Evolutionary conservation across 805 yeast species (phyloP).

Genomic region (Yarrowia osloensis): DNA sequence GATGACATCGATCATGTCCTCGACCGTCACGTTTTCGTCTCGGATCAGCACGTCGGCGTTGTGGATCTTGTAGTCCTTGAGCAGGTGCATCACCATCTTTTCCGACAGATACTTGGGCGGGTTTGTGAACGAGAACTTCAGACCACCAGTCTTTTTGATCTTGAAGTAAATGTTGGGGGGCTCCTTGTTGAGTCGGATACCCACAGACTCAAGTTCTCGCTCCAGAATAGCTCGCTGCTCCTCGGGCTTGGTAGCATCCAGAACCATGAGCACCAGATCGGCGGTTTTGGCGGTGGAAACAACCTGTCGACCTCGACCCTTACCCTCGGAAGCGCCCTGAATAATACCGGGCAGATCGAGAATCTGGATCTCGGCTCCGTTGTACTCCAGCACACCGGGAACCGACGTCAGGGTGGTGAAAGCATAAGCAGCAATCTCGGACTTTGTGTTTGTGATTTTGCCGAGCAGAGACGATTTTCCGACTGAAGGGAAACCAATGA

Average conservation of each 20-base stretch:
- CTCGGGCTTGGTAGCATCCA: conserved; percentile 92
- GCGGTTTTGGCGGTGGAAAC: conserved; percentile 95
- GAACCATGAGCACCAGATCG: conserved; percentile 86
- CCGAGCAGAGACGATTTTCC: conserved; percentile 91
- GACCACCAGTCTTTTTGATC: conserved; percentile 86
- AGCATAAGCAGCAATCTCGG: conserved; percentile 93
- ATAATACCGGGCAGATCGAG: conserved; percentile 98
- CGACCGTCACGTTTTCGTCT: conserved; percentile 86
- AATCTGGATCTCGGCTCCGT: conserved; percentile 95
- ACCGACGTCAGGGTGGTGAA: conserved; percentile 96
- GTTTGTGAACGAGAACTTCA: conserved; percentile 74
- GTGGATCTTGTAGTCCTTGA: conserved; percentile 85
- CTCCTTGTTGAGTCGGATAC: conserved; percentile 80
- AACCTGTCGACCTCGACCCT: conserved; percentile 96
- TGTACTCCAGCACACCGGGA: conserved; percentile 91
- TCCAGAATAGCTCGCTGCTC: conserved; percentile 88
- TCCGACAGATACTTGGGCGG: conserved; percentile 85
- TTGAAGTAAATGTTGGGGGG: conserved; percentile 80
- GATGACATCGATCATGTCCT: conserved; percentile 88
- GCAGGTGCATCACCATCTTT: conserved; percentile 69
- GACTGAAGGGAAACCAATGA: conserved; percentile 96
- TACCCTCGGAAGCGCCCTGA: conserved; percentile 94
- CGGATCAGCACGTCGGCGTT: conserved; percentile 91
- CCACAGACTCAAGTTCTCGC: conserved; percentile 88
- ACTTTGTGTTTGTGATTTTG: conserved; percentile 88